Conservation (phyloP, 2,329 filamentous ascomycete genomes). For the Monilinia laxa region DNA sequence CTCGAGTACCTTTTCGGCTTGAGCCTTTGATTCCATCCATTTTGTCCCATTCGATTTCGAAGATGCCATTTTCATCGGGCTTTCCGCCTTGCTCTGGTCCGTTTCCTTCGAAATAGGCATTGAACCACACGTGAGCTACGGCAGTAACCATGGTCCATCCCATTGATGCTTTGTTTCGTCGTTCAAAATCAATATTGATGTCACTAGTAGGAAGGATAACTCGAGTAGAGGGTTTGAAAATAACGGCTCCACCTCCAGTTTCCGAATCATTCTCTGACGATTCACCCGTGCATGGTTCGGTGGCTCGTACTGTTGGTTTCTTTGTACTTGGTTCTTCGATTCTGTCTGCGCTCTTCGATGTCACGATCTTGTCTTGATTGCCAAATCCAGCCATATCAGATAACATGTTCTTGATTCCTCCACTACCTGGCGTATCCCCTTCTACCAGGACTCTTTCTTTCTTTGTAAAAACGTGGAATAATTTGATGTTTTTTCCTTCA, state of each 20-base stretch:
- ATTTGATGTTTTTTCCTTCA: conserved; percentile 83
- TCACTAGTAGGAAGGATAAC: conserved; percentile 78
- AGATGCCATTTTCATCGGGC: conserved; percentile 67
- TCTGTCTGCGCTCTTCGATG: conserved; percentile 25
- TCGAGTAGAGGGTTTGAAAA: conserved; percentile 70
- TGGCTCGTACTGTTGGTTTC: conserved; percentile 2
- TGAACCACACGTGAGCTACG: conserved; percentile 96
- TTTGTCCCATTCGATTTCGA: conserved; percentile 69
- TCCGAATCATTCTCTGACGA: conserved; percentile 43
- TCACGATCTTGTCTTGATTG: conserved; percentile 32
- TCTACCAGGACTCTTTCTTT: conserved; percentile 71
- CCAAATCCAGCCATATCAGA: conserved; percentile 51
- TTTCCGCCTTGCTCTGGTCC: conserved; percentile 67
- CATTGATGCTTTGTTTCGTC: conserved; percentile 75
- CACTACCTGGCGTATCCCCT: conserved; percentile 51
- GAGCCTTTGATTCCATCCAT: conserved; percentile 97
- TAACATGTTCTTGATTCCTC: conserved; percentile 52
- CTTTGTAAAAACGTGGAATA: conserved; percentile 75
- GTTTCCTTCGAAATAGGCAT: conserved; percentile 84
- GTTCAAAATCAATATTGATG: conserved; percentile 86
- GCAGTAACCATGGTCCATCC: conserved; percentile 88
- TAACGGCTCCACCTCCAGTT: conserved; percentile 67
- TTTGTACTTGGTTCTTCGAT: conserved; percentile 19
- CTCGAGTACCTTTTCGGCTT: conserved; percentile 74
- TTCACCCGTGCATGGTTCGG: background rate